phyloP scores from a whole-genome alignment of 345 rosid genomes.

The Hibiscus trionum region DNA sequence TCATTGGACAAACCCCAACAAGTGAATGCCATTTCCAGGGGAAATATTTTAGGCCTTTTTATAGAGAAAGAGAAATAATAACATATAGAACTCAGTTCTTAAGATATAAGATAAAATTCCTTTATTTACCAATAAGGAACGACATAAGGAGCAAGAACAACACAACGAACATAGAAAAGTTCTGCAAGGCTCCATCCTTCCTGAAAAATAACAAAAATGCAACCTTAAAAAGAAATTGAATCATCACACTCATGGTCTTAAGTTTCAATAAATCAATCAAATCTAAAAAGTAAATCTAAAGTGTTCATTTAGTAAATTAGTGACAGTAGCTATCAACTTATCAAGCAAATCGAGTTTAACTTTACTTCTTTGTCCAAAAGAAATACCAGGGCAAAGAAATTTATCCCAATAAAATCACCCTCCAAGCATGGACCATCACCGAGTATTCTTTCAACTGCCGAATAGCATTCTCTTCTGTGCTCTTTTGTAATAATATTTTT shows the following conservation, averaged over 20 bases:
- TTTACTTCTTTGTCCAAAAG: background rate
- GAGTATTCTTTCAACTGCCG: slow-evolving; percentile 43
- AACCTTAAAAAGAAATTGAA: slow-evolving; percentile 7
- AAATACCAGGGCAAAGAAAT: slow-evolving; percentile 82
- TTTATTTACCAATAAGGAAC: slow-evolving; percentile 78
- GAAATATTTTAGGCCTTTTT: background rate
- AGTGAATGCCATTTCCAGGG: background rate
- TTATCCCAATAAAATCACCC: slow-evolving; percentile 68
- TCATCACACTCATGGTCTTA: background rate
- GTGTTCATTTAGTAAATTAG: background rate
- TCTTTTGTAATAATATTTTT: slow-evolving; percentile 34
- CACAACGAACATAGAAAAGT: slow-evolving; percentile 55
- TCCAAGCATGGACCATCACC: slow-evolving; percentile 38
- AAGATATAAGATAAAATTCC: background rate
- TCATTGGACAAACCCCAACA: too few species aligned
- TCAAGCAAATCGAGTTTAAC: background rate
- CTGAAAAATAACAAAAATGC: slow-evolving; percentile 27
- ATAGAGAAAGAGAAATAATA: background rate
- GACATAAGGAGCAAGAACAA: slow-evolving; percentile 86
- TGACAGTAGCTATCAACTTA: background rate
- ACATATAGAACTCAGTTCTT: background rate
- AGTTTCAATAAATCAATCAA: background rate
- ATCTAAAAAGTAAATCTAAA: background rate
- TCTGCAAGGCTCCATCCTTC: slow-evolving; percentile 98
- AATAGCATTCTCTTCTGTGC: slow-evolving; percentile 65